These are phyloP conservation scores for Didymellaceae sp. DNA, from an alignment of 2,329 filamentous ascomycete genomes.

Conservation along the genomic window DNA sequence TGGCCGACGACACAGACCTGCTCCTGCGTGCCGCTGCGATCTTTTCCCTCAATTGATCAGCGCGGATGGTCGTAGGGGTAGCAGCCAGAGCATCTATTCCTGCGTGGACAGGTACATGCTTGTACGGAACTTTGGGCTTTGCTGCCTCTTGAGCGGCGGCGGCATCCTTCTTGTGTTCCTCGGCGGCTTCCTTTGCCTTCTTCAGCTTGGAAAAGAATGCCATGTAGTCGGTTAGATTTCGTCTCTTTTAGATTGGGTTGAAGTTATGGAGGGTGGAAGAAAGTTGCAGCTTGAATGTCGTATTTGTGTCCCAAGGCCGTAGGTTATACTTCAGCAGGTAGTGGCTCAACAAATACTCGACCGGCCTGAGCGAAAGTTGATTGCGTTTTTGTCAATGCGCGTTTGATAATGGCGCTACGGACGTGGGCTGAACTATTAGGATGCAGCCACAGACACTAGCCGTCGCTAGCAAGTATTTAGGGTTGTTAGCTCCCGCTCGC, in stretches of 20 bases:
- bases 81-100: constrained; percentile 31
- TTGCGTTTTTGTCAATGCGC: constrained; percentile 18
- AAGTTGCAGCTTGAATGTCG: neutral
- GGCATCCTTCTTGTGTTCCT: constrained; percentile 31
- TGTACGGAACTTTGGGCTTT: constrained; percentile 31
- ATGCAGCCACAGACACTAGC: constrained; percentile 18
- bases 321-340: constrained; percentile 13
- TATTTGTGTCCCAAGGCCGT: neutral
- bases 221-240: constrained; percentile 26
- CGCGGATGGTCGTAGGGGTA: constrained; percentile 19
- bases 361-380: constrained; percentile 13
- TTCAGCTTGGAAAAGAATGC: constrained; percentile 42
- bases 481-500: constrained; percentile 15
- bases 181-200: constrained; percentile 39
- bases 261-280: neutral
- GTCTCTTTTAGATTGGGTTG: neutral
- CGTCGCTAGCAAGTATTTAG: constrained; percentile 11
- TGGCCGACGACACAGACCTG: constrained; percentile 9
- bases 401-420: constrained; percentile 19
- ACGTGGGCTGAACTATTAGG: constrained; percentile 15
- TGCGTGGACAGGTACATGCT: constrained; percentile 38
- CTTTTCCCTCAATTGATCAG: constrained; percentile 24
- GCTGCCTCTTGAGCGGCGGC: constrained; percentile 19
- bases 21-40: constrained; percentile 28
- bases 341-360: constrained; percentile 16